These are phyloP conservation scores for Pythium phragmitis DNA, from an alignment of 352 stramenopile genomes.

Conservation along the genomic window DNA sequence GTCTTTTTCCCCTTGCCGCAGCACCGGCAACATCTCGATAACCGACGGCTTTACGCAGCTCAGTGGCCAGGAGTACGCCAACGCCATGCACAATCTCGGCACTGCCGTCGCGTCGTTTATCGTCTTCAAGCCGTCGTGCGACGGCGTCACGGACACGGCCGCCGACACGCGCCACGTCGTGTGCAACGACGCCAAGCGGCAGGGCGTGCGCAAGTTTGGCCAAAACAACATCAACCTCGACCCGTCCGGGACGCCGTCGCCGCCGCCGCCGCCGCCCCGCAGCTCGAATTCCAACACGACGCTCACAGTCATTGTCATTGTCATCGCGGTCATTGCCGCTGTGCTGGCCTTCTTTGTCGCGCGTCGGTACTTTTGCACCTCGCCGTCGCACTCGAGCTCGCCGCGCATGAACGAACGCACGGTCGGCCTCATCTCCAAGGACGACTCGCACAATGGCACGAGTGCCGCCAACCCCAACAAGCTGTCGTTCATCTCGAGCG, in stretches of 20 bases:
- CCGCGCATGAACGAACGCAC: conserved; percentile 20
- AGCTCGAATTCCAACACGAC: conserved; percentile 28
- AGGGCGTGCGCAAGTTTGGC: neutral
- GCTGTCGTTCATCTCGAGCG: conserved; percentile 64
- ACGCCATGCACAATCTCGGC: conserved; percentile 7
- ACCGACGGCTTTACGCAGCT: conserved; percentile 2
- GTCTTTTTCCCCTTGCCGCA: neutral
- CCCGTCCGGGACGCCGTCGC: neutral
- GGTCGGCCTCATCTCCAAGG: conserved; percentile 28
- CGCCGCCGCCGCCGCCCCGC: neutral
- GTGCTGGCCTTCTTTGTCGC: conserved; percentile 43
- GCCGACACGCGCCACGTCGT: neutral
- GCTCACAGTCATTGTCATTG: conserved; percentile 51
- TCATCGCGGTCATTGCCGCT: conserved; percentile 38
- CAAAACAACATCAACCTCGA: neutral
- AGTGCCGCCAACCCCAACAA: conserved; percentile 23
- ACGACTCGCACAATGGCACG: conserved; percentile 9
- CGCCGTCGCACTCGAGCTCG: conserved; percentile 9
- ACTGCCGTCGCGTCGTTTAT: neutral
- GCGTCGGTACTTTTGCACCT: conserved; percentile 30
- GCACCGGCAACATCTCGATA: neutral
- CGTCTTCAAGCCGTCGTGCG: neutral
- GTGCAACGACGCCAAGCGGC: conserved; percentile 1
- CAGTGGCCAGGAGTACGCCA: conserved; percentile 5
- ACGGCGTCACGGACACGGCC: neutral